Evolutionary conservation across 768 basidiomycete genomes (phyloP), one percentile per base, ranked within the genome.

Genomic region (Termitomyces sp.): DNA sequence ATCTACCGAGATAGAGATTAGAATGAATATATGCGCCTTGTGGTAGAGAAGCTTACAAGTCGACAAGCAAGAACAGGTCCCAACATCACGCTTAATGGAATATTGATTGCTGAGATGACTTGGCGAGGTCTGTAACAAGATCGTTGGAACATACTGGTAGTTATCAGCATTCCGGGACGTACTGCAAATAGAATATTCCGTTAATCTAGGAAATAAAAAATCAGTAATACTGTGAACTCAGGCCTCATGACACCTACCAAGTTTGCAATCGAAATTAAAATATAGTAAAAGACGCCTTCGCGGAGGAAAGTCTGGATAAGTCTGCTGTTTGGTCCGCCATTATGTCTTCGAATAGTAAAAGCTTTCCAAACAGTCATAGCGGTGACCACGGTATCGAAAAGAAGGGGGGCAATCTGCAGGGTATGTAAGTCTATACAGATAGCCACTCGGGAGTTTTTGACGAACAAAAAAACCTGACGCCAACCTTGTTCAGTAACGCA

Each of bases 141-240:
- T 35, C 50, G 39, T 43, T 15, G 35, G 32, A 16, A 35, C 23
- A 43, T 27, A n/a, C 11, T 32, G 33, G 20, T 3, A 36, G 11
- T 49, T 49, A 13, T 23, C 11, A 10, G 44, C 5, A 38, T 1
- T 44, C 10, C 29, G 11, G 11, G 22, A 52, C 85, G 59, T 60
- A 89, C 88, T 91, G 89, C n/a, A 91, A 79, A 68, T 91, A 91
- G 67, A 91, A 91, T 33, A 91, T 85, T 40, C 89, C 89, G 59
- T 91, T 91, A 66, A 91, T 83, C 78, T 79, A 48, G 22, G 25
- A 23, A 43, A 10, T 32, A 42, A n/a, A 44, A 23, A 20, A 32
- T 63, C 23, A 56, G 25, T 27, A 27, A 46, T 5, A 46, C 31
- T 10, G 42, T 23, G 38, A 36, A 46, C 25, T 39, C 40, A 23